Percentiles rank a stretch among this genome's conserved stretches.
These are phyloP conservation scores for Nannochloropsis gaditana DNA, from an alignment of 108 stramenopile genomes.

Conservation along the genomic window DNA sequence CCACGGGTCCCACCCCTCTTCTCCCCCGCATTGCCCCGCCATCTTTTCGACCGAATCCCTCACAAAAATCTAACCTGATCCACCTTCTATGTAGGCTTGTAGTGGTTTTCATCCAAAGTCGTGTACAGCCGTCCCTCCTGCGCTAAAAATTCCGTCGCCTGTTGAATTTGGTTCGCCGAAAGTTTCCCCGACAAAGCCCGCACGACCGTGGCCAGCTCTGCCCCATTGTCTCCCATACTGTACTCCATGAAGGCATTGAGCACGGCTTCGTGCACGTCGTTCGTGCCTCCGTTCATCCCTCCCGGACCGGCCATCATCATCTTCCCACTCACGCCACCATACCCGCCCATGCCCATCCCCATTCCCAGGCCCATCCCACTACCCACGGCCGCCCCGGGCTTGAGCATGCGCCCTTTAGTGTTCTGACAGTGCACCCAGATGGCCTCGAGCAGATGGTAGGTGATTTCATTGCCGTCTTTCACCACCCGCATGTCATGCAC, in stretches of 20 bases:
- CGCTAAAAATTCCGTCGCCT: neutral
- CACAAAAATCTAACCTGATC: neutral
- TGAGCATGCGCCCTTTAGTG: slow-evolving; percentile 21
- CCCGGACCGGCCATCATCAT: neutral
- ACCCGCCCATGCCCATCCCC: slow-evolving; percentile 1
- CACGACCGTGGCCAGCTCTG: neutral
- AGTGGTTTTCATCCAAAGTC: slow-evolving; percentile 2
- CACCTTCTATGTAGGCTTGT: neutral
- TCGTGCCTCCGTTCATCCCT: neutral
- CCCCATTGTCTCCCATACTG: neutral
- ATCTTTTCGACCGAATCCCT: too few species aligned
- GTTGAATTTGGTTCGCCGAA: neutral
- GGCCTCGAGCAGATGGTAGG: neutral
- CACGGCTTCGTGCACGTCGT: neutral
- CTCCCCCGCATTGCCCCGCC: neutral
- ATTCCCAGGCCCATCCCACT: neutral
- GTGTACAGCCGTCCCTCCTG: slow-evolving; percentile 4
- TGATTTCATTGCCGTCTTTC: slow-evolving; percentile 4
- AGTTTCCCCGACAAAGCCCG: neutral
- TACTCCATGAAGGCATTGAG: slow-evolving; percentile 7
- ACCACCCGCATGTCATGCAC: slow-evolving; percentile 21
- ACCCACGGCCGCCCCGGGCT: neutral
- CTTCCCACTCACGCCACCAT: neutral
- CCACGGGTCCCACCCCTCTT: neutral
- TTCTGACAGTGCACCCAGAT: slow-evolving; percentile 14